Base-by-base conservation (phyloP, 2,329 filamentous ascomycete genomes). In the Colletotrichum nymphaeae region DNA sequence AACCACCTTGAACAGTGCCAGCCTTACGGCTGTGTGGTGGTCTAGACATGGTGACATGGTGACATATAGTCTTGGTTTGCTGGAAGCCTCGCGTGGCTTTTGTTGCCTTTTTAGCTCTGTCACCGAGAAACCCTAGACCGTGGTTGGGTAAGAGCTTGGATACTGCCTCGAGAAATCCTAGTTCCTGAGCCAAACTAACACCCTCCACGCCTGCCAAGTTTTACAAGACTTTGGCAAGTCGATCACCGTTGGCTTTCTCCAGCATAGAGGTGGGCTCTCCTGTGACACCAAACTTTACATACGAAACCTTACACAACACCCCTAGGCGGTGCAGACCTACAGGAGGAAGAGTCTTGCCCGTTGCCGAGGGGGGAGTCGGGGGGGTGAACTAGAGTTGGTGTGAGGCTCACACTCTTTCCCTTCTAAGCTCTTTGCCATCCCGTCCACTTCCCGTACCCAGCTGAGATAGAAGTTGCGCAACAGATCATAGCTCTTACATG, bases 361-460 rank as follows among this genome's bases (percentile, higher is more conserved):
- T 22, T 26, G 5, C 67, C 16, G 52, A 55, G 11, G 30, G 30
- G 2, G 9, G 9, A 9, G 30, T 28, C 26, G 8, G 30, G 30
- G 30, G 67, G 67, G 46, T 19, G n/a, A 19, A 30, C 68, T 12
- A 11, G 26, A 26, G 30, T 56, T 42, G 35, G 67, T 46, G 56
- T 19, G 56, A 52, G 57, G 22, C 52, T 55, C 26, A 14, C 57
- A 35, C 67, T 53, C 28, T 46, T 46, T n/a, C 24, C 16, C 32
- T 42, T 42, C 37, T 42, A 8, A 42, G 37, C 16, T 56, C 16
- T 37, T 55, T 52, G 22, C 14, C 11, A 52, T 32, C 16, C 16
- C 67, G 62, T 62, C 56, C 28, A 9, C 67, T 71, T 35, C 67
- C 71, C 67, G 67, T 66, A 71, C 71, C 67, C 67, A 71, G 65